Percentiles rank a stretch among this genome's conserved stretches.
Evolutionary conservation across 177 flowering plant species (phyloP).

Genomic region (Vitis hybrid): DNA sequence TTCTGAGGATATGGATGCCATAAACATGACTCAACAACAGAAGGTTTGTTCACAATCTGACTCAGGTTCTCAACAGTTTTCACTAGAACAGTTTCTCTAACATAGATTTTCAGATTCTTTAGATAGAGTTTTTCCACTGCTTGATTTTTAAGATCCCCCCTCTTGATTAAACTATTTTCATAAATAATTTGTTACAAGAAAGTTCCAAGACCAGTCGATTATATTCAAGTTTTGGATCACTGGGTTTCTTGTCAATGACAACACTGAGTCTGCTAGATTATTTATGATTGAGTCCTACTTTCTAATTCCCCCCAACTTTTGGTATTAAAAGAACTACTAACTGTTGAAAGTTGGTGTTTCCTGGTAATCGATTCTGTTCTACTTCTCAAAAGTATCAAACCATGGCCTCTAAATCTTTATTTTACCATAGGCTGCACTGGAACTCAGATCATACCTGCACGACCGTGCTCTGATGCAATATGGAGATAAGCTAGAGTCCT

Average conservation of each 20-base stretch:
- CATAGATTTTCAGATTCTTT: not conserved
- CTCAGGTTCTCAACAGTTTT: not conserved
- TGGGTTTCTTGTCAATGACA: not conserved
- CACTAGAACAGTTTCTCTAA: not conserved
- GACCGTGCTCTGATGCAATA: slow-evolving; percentile 69
- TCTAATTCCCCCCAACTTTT: not conserved
- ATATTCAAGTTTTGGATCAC: not conserved
- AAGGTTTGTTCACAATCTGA: slow-evolving; percentile 41
- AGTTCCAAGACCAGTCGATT: not conserved
- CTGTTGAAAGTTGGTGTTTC: not conserved
- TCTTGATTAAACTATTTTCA: not conserved
- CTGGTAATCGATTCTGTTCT: not conserved
- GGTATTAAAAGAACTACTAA: not conserved
- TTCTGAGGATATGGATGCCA: slow-evolving; percentile 59
- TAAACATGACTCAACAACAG: slow-evolving; percentile 60
- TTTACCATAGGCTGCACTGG: slow-evolving; percentile 60
- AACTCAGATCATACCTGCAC: slow-evolving; percentile 73
- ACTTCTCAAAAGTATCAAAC: too few relatives aligned
- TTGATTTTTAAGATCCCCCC: not conserved
- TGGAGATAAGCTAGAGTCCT: slow-evolving; percentile 61
- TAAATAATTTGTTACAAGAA: not conserved
- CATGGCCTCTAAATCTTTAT: slow-evolving; percentile 5
- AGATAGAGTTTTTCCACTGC: not conserved
- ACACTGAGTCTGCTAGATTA: not conserved
- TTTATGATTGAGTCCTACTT: not conserved